Evolutionary conservation across 257 asterid species (phyloP), one percentile per base, ranked within the genome.

Genomic region (Phtheirospermum japonicum): DNA sequence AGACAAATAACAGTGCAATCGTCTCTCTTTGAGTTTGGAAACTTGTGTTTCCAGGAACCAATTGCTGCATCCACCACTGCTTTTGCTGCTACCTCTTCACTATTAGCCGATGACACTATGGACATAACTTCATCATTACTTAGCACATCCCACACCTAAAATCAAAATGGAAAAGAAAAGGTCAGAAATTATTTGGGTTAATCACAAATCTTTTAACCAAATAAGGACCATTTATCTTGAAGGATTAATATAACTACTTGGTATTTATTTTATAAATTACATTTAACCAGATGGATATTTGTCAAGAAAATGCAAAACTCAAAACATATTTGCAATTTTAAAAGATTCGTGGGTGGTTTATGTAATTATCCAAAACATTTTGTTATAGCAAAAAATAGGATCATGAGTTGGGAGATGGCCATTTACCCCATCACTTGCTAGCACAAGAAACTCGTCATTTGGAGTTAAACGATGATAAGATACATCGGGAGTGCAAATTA

Each of bases 61-160:
- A 70, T 26, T 0, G 96, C 81, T 18, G 86, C 90, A 45, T 90
- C 86, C 28, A 83, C 90, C 28, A 90, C 89, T 59, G 85, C 80
- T 53, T 76, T 77, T 34, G 97, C 89, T 34, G 95, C 95, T 23
- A 32, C 77, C 59, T 78, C 88, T 76, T 76, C 81, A 30, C 54
- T 79, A 2, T 60, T 39, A 1, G 88, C 66, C 10, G 74, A 58
- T 9, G 76, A 76, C 5, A 90, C 95, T 48, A 82, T 70, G 1
- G 76, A 60, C 51, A 71, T 30, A 6, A 85, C 96, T 68, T 82
- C 50, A 12, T 88, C 83, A 18, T 90, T 90, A 36, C 77, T 82
- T 16, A 90, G 58, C 66, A 88, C 96, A 67, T 90, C 96, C 96
- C 96, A 90, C 53, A 90, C 95, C 97, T 90, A 67, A 28, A 32